Base-by-base conservation (phyloP, 2,329 filamentous ascomycete species). In the Trichocomaceae sp. region DNA sequence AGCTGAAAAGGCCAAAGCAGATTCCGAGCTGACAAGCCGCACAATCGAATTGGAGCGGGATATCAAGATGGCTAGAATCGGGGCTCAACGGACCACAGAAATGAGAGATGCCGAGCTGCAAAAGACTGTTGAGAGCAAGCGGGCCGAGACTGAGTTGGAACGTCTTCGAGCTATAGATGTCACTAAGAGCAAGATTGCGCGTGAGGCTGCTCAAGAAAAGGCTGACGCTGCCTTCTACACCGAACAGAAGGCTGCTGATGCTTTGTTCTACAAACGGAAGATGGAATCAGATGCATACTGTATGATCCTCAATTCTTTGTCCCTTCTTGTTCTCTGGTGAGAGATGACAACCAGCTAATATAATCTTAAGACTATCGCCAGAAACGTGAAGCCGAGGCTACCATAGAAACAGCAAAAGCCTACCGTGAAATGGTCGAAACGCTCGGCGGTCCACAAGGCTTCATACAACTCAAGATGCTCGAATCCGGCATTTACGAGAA, bases 391-490 rank as follows among this genome's bases (percentile, higher is more conserved):
- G 89, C 89, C 2, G 86, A 90, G 64, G 90, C 86, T 74, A 75
- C 92, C 35, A 70, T 76, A 0, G 87, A 88, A 63, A 89, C 90
- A 83, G 88, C 89, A 1, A 83, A 85, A 54, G 88, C 87, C n/a
- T 95, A 93, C 70, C 78, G 77, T 59, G 83, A 85, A 63, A 79
- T 95, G 65, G 78, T 85, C 2, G 71, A 79, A 1, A 88, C 88
- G 0, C 83, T 95, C 46, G 89, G 89, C 57, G 89, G 90, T 0
- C 87, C 90, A 2, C 80, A 84, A 35, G 87, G 87, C 29, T 78
- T 95, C 56, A 77, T 95, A 63, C 86, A 91, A 69, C 92, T 87
- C 77, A 80, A 92, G 73, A 95, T 95, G 90, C 83, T 95, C 66
- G 85, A 91, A 74, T 86, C 86, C 70, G 85, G 85, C 62, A 88